Base-by-base conservation (phyloP, 371 early-diverging fungal genomes). In the Mortierella sp. region DNA sequence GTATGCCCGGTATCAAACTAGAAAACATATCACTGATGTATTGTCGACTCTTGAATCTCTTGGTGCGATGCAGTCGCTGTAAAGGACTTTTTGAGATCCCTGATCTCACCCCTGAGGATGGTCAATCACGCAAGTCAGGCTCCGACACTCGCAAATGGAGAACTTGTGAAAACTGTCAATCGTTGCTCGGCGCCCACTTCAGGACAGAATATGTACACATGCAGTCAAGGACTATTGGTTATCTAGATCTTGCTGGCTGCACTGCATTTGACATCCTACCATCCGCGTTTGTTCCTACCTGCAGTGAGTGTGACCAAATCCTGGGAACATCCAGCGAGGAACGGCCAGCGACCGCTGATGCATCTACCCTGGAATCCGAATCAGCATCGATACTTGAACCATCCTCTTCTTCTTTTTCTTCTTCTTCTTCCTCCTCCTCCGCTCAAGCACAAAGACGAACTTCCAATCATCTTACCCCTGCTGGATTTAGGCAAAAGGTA, bases 11-110 rank as follows among this genome's bases (percentile, higher is more conserved):
- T 24, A 77, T 88, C 0, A 67, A 77, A 14, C 73, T 96, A 9
- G 87, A 89, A 18, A 89, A 91, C 65, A 86, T 94, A 14, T 84
- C 93, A 0, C 69, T 96, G 9, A 78, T 94, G 16, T 86, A 90
- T 45, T 91, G 92, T 78, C 76, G 83, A 12, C 76, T 86, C 1
- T 87, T 96, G 10, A 87, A 86, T 61, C 45, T 96, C 6, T 51
- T 89, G 8, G 91, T 95, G 16, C 89, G 90, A 24, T 97, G 97
- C 70, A 75, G 69, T 4, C 87, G 94, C 1, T 96, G 96, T 88
- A 95, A 93, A 72, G 68, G 85, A 24, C 84, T 86, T 0, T 77
- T 87, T 0, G 91, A 91, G 52, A 66, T 93, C 5, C 87, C 86
- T 22, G 86, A 89, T 28, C 81, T 94, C 5, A 22, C 83, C 12